phyloP scores from a whole-genome alignment of 2,329 filamentous ascomycete genomes.

The Ceratocystis alfenasii region DNA sequence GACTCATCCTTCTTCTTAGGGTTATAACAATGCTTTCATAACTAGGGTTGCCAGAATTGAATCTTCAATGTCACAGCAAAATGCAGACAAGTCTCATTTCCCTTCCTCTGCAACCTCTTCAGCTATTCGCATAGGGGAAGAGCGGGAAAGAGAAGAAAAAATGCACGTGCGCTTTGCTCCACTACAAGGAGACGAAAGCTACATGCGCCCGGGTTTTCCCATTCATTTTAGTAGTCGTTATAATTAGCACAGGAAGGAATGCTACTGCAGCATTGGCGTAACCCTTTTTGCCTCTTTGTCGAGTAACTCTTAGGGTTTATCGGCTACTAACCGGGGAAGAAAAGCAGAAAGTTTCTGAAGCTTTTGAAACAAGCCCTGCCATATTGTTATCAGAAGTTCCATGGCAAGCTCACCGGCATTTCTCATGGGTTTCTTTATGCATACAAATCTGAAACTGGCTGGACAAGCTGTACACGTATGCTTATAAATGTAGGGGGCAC shows the following conservation, averaged over 20 bases:
- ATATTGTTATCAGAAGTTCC: neutral
- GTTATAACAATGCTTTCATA: neutral
- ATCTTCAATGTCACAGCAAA: neutral
- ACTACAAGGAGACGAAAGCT: neutral
- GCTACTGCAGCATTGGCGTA: neutral
- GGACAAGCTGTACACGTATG: neutral
- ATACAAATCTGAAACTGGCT: neutral
- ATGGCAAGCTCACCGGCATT: neutral
- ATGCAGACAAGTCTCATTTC: neutral
- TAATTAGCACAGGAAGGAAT: neutral
- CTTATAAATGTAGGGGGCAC: neutral
- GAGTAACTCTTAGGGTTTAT: too few relatives aligned
- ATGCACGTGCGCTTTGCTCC: neutral
- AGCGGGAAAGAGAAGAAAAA: conserved; percentile 2
- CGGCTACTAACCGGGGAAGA: too few relatives aligned
- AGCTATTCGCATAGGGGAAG: neutral
- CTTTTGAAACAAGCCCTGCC: neutral
- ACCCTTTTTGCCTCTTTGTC: neutral
- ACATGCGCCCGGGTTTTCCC: neutral
- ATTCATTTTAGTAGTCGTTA: neutral
- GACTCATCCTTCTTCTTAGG: neutral
- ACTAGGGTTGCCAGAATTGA: neutral
- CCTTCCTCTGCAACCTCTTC: neutral
- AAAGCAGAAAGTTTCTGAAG: neutral
- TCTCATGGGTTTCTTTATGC: neutral